Evolutionary conservation across 441 rosid species (phyloP), one percentile per base, ranked within the genome.

Genomic region (Arabidopsis lyrata): DNA sequence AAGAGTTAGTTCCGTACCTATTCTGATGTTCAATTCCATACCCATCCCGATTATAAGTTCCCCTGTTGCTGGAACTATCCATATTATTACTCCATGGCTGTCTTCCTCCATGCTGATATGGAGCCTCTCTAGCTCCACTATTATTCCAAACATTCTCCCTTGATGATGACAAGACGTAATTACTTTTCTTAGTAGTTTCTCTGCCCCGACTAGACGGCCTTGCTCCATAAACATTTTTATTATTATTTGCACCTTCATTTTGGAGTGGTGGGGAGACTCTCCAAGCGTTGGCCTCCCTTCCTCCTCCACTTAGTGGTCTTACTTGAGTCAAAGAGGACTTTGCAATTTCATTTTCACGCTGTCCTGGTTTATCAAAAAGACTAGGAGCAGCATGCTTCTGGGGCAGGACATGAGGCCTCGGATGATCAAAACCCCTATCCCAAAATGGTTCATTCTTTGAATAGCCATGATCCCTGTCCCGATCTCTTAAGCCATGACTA

Each of bases 401-500:
- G 3, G 90, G 93, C 22, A 81, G 80, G 72, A 68, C 76, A 78
- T 84, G 85, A 52, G 85, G 60, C 81, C 85, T 92, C 14, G 91
- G 92, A 77, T 85, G 81, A 84, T 87, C 91, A 82, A 85, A 89
- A 83, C 85, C 90, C 55, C 83, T 83, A 45, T 95, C 96, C 96
- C 94, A 86, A 63, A 67, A 88, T 62, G 85, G 83, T 61, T 89
- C 98, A 65, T 56, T 80, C 70, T 82, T 93, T 3, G 86, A 72
- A 79, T 83, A 86, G 11, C 88, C 89, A 73, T 79, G 73, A 70
- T 87, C 96, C 62, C 87, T 95, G 70, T 85, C 87, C 31, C 85
- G 68, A 44, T 87, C 89, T 41, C 77, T 67, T 76, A 90, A 83
- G 61, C 87, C 86, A 74, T 78, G 89, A 75, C 98, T 83, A 34